Evolutionary conservation across 306 rosid genomes (phyloP), one percentile per base, ranked within the genome.

Genomic region (Ammopiptanthus mongolicus): DNA sequence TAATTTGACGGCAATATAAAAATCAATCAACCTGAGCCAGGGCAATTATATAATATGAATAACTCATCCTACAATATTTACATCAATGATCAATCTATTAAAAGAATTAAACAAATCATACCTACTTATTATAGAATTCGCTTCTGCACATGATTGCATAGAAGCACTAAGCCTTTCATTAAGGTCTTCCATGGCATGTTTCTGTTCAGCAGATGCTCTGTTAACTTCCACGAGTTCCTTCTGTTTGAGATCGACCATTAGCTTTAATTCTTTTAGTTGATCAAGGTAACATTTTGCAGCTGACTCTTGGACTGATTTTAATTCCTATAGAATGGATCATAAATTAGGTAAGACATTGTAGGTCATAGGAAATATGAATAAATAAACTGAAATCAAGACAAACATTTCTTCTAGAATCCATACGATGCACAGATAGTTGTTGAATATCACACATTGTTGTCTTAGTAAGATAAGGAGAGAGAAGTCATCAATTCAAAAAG

Each of bases 61-160:
- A 10, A 36, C 39, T 12, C 15, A 28, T 74, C 55, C 63, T 61
- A 60, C 21, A 67, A 79, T 70, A 51, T 22, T 18, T 70, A 6
- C 37, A 83, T 53, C 66, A 44, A 67, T 68, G 55, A 74, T 55
- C 46, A 69, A 72, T 76, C 52, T 36, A 13, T 48, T 50, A 21
- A 47, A 59, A 28, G 14, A 47, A 48, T 25, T 48, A 71, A 60
- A 60, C 71, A 77, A 46, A 39, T 21, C 86, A 64, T 90, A 95
- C 97, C 92, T 86, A 77, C 81, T 85, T 56, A 95, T 87, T 77
- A 95, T 78, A 78, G 84, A 93, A 83, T 95, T 89, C 71, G 97
- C 93, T 87, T 95, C 99, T 52, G 85, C 76, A 74, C 92, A 89
- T 53, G 99, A 95, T 84, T 92, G 97, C 69, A 79, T 63, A 62